Evolutionary conservation across 139 green algal genomes (phyloP), one percentile per base, ranked within the genome.

Genomic region (Chloropicon primus): DNA sequence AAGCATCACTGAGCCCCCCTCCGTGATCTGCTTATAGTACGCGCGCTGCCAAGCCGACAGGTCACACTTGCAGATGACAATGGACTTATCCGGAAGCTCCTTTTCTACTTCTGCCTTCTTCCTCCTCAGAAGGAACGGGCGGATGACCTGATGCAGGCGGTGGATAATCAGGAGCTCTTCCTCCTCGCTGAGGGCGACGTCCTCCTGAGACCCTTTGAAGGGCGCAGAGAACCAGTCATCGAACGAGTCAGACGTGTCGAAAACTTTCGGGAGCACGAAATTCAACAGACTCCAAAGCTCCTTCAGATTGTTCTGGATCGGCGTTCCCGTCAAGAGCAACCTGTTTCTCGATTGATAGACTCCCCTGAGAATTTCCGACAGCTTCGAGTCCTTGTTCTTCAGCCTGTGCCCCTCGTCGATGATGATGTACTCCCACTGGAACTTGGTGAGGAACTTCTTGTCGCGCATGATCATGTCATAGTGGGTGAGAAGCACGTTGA

Each of bases 361-460:
- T 53, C 76, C 80, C 25, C 81, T 27, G 26, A 91, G 82, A n/a
- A 85, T 82, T 28, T 81, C 80, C 1, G 85, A 85, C 25, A 93
- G 85, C 72, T 86, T 81, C 28, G 78, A 88, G 26, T 90, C 81
- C 23, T 85, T 77, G 74, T 93, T 93, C 83, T 93, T 93, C 80
- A 93, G 85, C 27, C 89, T 84, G 82, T 94, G 89, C n/a, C 89
- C 89, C 82, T 93, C 89, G 53, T 93, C 89, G 74, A 93, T 85
- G 26, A 94, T 85, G 29, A 92, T 73, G 71, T 88, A 80, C 76
- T 92, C 76, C 87, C 89, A 93, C 26, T 83, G 72, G 2, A 84
- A 53, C 82, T 91, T 90, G 28, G 62, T 84, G 25, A 93, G 82
- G n/a, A 85, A 79, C 21, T 72, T 24, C 62, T 89, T 89, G 77